phyloP scores from a whole-genome alignment of 208 protist genomes.

The Acanthamoeba sp. region DNA sequence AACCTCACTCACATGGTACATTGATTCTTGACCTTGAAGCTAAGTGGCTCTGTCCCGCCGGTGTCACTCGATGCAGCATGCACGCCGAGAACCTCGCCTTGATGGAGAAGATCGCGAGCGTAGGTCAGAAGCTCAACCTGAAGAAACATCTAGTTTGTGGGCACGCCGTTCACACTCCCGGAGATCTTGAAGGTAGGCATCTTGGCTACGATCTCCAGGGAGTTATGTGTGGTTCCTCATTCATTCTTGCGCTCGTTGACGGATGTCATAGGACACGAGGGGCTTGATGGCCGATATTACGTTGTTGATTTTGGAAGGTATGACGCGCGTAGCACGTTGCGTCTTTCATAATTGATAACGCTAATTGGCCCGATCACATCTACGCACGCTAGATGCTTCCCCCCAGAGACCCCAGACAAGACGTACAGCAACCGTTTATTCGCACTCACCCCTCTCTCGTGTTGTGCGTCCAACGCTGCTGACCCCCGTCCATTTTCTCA shows the following conservation, averaged over 20 bases:
- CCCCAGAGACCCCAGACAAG: slow-evolving; percentile 5
- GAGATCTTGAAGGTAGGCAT: slow-evolving; percentile 29
- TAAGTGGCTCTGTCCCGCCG: not conserved
- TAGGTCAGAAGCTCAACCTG: slow-evolving; percentile 26
- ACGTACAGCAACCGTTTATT: not conserved
- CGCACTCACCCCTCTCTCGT: no score
- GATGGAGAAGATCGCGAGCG: slow-evolving; percentile 17
- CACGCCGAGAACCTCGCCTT: not conserved
- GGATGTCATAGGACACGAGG: not conserved
- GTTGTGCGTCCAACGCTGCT: not conserved
- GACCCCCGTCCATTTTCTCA: not conserved
- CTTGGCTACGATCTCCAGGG: not conserved
- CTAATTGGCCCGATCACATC: not conserved
- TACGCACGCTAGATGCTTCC: not conserved
- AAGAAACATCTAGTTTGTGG: not conserved
- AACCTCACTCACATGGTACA: no score
- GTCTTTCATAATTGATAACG: not conserved
- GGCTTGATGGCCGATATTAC: not conserved
- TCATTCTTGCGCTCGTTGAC: not conserved
- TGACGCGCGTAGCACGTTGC: not conserved
- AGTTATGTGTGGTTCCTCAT: no score
- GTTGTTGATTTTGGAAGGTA: slow-evolving; percentile 50
- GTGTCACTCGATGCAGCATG: not conserved
- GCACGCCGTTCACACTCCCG: not conserved
- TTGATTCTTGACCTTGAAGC: no score